Base-by-base conservation (phyloP, 768 basidiomycete genomes). In the Mycena galopus region DNA sequence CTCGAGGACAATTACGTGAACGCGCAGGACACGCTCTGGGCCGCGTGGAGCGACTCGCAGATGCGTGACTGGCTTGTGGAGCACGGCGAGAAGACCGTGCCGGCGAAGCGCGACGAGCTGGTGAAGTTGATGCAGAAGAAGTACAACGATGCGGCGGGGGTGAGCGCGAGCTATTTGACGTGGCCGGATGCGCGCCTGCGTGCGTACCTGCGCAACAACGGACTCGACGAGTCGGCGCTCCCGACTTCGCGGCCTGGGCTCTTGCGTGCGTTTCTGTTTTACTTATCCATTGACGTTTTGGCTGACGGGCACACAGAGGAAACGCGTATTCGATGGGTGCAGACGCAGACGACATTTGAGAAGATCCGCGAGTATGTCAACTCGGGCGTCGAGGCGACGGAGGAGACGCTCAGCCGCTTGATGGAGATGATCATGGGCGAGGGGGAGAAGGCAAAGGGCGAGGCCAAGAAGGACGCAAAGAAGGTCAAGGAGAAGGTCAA, bases 181-280 rank as follows among this genome's bases (percentile, higher is more conserved):
- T 99, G 97, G 97, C 94, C 95, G 16, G 97, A 98, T 78, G 94
- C 96, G 4, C 89, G 97, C 35, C 90, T 99, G 30, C 92, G 96
- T 56, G 96, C 94, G 2, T 98, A 94, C 82, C 88, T 98, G 23
- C 88, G 96, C 53, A 90, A 94, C 77, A 88, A 89, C 73, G 93
- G 93, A 59, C 77, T 97, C 32, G 84, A 87, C 72, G 95, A 97
- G 76, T 86, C 86, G n/a, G 84, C 86, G 59, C 85, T 94, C 50
- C 92, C 93, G 0, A 88, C 86, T 1, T 80, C 77, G 4, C 90
- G 96, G 39, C 90, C 94, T 0, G 92, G 92, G n/a, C 88, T 98
- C 23, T 87, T 99, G 37, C 94, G 93, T 93, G 77, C 44, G 86
- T 62, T 61, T 10, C 16, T 35, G 10, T 29, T 27, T 29, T 35